phyloP scores from a whole-genome alignment of 257 asterid species.

The Ehretia macrophylla region DNA sequence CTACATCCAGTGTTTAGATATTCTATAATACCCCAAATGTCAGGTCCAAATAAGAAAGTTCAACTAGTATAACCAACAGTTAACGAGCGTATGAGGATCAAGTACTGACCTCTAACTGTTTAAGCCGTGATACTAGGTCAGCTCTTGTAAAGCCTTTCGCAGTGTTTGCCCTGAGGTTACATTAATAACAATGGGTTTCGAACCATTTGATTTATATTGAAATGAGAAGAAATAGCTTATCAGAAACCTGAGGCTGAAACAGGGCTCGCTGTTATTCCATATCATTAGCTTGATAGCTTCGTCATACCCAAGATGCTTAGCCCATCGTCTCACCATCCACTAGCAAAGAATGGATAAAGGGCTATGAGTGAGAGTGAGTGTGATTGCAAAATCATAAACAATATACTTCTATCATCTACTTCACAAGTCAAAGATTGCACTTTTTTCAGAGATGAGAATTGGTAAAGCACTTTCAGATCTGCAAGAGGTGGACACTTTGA shows the following conservation, averaged over 20 bases:
- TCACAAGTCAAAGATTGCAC: background rate
- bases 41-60: no score
- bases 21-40: no score
- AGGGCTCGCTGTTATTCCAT: conserved; percentile 83
- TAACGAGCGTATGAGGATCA: conserved; percentile 1
- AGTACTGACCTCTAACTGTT: conserved; percentile 58
- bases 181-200: conserved; percentile 9
- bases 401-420: background rate
- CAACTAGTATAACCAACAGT: no score
- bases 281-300: conserved; percentile 68
- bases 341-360: conserved; percentile 18
- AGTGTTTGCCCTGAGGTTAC: conserved; percentile 63
- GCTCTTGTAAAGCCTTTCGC: conserved; percentile 64
- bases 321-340: conserved; percentile 99
- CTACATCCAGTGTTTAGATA: no score
- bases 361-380: conserved; percentile 12
- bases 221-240: conserved; percentile 6
- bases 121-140: conserved; percentile 60
- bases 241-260: conserved; percentile 73
- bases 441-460: no score
- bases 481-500: no score
- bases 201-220: conserved; percentile 12
- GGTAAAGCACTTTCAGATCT: no score
- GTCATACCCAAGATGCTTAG: conserved; percentile 60
- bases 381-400: conserved; percentile 11